A percentile compares a stretch with the other conserved stretches of the same genome.
Evolutionary conservation across 1,284 basidiomycete genomes (phyloP).

Genomic region (Gastroboletus turbinatus): DNA sequence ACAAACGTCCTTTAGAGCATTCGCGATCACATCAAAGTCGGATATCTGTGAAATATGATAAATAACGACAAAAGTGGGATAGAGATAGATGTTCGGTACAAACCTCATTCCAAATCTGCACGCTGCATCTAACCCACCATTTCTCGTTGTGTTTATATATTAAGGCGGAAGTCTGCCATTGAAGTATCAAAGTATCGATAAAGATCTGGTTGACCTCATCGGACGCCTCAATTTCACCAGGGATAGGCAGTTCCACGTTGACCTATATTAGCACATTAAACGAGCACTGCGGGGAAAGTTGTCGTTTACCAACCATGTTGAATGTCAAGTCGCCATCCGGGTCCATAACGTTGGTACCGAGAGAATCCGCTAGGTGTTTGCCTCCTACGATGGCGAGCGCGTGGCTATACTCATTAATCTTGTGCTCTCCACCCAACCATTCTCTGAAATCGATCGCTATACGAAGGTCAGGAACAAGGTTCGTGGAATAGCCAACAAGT

Average conservation of each 20-base stretch:
- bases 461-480: conserved; percentile 22
- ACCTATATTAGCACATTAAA: conserved; percentile 28
- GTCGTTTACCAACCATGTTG: conserved; percentile 62
- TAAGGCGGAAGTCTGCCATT: conserved; percentile 39
- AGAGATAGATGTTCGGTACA: conserved; percentile 19
- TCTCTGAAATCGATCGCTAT: conserved; percentile 75
- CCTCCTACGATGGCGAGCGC: conserved; percentile 75
- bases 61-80: background rate
- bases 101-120: conserved; percentile 76
- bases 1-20: conserved; percentile 27
- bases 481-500: background rate
- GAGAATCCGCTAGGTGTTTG: conserved; percentile 56
- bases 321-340: conserved; percentile 62
- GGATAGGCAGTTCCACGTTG: conserved; percentile 57
- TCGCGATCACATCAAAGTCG: conserved; percentile 31
- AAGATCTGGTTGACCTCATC: conserved; percentile 37
- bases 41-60: conserved; percentile 26
- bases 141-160: conserved; percentile 55
- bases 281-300: background rate
- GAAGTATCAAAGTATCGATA: conserved; percentile 38
- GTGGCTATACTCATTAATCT: conserved; percentile 77
- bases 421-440: conserved; percentile 81
- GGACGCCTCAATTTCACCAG: conserved; percentile 35
- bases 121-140: conserved; percentile 74
- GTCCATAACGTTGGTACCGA: conserved; percentile 68